Evolutionary conservation across 306 rosid species (phyloP).

Genomic region (Dalbergia cultrata): DNA sequence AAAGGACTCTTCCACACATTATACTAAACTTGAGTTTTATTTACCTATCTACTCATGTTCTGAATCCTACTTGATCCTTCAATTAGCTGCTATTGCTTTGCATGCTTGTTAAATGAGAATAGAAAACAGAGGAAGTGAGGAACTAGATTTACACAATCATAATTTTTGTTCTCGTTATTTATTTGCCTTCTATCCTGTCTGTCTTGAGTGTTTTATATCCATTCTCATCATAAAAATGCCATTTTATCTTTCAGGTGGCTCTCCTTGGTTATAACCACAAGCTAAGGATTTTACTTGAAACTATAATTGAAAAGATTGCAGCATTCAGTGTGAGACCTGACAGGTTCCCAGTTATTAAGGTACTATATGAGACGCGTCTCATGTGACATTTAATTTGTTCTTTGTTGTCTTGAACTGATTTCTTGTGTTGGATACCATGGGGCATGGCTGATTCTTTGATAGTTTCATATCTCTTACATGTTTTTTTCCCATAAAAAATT

Average conservation of each 20-base stretch:
- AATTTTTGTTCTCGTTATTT: neutral
- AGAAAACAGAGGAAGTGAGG: conserved; percentile 32
- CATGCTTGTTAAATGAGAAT: conserved; percentile 10
- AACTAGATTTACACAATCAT: neutral
- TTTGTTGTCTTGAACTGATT: conserved; percentile 3
- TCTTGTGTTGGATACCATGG: conserved; percentile 26
- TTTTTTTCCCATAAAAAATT: neutral
- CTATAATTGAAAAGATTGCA: conserved; percentile 74
- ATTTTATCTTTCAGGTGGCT: conserved; percentile 64
- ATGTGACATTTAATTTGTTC: conserved; percentile 25
- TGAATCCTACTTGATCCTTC: conserved; percentile 28
- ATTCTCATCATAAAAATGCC: conserved; percentile 12
- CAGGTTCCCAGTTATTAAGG: conserved; percentile 94
- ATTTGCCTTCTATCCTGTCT: neutral
- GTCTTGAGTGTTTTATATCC: conserved; percentile 7
- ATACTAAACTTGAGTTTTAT: conserved; percentile 9
- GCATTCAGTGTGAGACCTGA: conserved; percentile 74
- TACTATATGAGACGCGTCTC: conserved; percentile 46
- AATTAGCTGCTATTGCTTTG: conserved; percentile 10
- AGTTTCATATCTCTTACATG: neutral
- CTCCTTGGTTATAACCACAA: conserved; percentile 90
- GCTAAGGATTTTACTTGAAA: conserved; percentile 78
- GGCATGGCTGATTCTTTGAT: neutral
- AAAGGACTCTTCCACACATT: conserved; percentile 8
- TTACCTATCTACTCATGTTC: neutral